Evolutionary conservation across 2,329 filamentous ascomycete species (phyloP), one percentile per base, ranked within the genome.

Genomic region (Cryphonectria radicalis): DNA sequence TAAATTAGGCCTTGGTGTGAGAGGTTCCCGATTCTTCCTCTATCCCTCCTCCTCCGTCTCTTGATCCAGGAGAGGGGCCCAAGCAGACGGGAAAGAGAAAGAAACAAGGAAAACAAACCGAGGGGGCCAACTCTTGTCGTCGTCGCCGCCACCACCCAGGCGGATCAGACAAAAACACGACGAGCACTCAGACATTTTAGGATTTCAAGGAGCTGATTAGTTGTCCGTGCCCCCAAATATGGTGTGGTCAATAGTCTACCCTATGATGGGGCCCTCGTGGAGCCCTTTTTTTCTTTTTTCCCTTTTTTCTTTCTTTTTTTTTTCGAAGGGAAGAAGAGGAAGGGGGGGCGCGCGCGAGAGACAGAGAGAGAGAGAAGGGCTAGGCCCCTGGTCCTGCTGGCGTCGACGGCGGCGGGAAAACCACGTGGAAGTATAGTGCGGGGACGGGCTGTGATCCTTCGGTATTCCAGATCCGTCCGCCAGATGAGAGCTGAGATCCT

Each of bases 391-490:
- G 55, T 32, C 55, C 55, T 59, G 55, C n/a, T 59, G 55, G 55
- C 55, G 55, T 59, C 55, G 55, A 59, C 55, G 55, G 55, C 55
- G 55, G 55, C 55, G 55, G 55, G 55, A 59, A 59, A 59, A 59
- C 55, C 55, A 59, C 55, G 55, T 59, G 55, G 55, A 59, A 59
- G 25, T 28, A 28, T 59, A 59, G 55, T 59, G 55, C 55, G 55
- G 55, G 55, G 55, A 28, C 28, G 25, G 55, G 14, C n/a, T 32
- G 55, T 59, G 55, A 32, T 59, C 55, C 55, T 17, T 59, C 55
- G 55, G 55, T 32, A 59, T 32, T 59, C 55, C 28, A 59, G 25
- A 32, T 59, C 55, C 25, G 55, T 59, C 25, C 17, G 50, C 35
- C 46, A 59, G 35, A 28, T 19, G 55, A 17, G 55, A 32, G 55